Conservation (phyloP, 2,329 filamentous ascomycete genomes). For the Monosporascus cannonballus region DNA sequence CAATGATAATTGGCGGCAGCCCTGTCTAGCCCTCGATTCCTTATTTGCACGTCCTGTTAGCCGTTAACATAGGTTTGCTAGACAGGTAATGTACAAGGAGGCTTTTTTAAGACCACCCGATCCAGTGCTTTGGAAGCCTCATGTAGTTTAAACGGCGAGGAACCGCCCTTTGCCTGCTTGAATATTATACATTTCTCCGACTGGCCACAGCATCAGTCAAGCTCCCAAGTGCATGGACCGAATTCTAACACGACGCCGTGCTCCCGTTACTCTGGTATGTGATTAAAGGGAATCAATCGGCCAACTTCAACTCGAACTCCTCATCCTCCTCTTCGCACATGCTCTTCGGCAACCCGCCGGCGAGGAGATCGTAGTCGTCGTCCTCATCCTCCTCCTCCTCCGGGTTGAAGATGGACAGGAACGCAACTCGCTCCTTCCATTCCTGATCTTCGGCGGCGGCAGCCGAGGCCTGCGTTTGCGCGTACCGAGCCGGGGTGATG, state of each 20-base stretch:
- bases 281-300: slow-evolving; percentile 7
- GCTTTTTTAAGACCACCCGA: not conserved
- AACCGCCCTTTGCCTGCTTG: not conserved
- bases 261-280: not conserved
- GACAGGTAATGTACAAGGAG: not conserved
- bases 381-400: slow-evolving; percentile 41
- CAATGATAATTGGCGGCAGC: too few species aligned
- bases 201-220: not conserved
- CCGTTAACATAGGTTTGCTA: not conserved
- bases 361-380: slow-evolving; percentile 26
- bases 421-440: slow-evolving; percentile 39
- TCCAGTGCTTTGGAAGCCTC: not conserved
- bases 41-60: not conserved
- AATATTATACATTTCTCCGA: not conserved
- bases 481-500: slow-evolving; percentile 42
- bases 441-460: slow-evolving; percentile 27
- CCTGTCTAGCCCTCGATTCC: too few species aligned
- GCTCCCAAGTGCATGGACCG: not conserved
- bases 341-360: slow-evolving; percentile 21
- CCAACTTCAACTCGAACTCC: slow-evolving; percentile 49
- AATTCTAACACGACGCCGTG: not conserved
- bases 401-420: slow-evolving; percentile 52
- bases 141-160: too few species aligned
- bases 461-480: slow-evolving; percentile 21
- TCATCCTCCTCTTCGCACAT: slow-evolving; percentile 37